phyloP scores from a whole-genome alignment of 352 stramenopile genomes.

The Globisporangium sylvaticum region DNA sequence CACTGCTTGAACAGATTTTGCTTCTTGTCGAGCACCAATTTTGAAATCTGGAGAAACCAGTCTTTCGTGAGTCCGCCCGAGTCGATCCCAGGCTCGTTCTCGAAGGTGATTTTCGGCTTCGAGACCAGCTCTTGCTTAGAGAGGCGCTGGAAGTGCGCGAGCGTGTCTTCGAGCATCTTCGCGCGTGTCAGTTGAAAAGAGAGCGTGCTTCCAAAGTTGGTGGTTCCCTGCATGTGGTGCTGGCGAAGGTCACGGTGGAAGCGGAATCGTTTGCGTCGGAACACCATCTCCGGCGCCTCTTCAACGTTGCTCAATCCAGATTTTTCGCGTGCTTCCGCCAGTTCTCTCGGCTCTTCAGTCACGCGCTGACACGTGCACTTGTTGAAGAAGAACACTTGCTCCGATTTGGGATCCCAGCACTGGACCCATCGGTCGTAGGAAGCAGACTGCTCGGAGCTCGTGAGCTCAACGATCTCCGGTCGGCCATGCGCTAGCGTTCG shows the following conservation, averaged over 20 bases:
- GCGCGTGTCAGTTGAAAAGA: constrained; percentile 47
- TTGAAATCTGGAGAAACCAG: constrained; percentile 83
- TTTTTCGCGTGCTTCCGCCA: constrained; percentile 36
- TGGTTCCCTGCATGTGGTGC: constrained; percentile 23
- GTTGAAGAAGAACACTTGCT: constrained; percentile 90
- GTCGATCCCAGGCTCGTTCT: constrained; percentile 84
- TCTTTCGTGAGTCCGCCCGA: constrained; percentile 87
- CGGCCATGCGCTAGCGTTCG: constrained; percentile 52
- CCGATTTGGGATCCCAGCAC: constrained; percentile 83
- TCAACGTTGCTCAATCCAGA: constrained; percentile 40
- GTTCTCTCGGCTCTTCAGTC: constrained; percentile 49
- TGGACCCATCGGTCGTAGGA: constrained; percentile 71
- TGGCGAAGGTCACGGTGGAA: constrained; percentile 76
- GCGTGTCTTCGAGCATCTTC: constrained; percentile 68
- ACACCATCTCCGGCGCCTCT: constrained; percentile 75
- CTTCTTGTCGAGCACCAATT: constrained; percentile 30
- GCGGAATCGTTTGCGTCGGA: constrained; percentile 81
- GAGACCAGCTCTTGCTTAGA: constrained; percentile 43
- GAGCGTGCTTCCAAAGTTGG: constrained; percentile 29
- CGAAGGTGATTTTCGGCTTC: constrained; percentile 81
- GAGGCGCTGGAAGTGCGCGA: constrained; percentile 46
- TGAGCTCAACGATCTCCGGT: constrained; percentile 69
- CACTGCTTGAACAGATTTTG: constrained; percentile 50
- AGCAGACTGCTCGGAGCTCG: constrained; percentile 27
- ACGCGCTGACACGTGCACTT: constrained; percentile 75